Evolutionary conservation across 495 filamentous ascomycete species (phyloP).

Genomic region (Aspergillus kassunensis): DNA sequence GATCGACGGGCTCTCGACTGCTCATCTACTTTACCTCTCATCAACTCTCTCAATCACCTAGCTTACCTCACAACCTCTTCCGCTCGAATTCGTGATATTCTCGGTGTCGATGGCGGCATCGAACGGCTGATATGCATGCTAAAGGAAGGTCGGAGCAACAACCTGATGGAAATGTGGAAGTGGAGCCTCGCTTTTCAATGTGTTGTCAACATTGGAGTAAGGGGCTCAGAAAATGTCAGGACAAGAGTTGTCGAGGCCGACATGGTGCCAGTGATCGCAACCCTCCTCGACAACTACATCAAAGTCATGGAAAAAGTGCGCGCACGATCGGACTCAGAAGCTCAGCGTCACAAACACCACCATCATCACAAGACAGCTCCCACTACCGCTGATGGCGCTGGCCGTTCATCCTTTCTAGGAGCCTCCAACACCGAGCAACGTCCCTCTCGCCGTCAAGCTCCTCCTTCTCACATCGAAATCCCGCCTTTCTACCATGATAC

Average conservation of each 20-base stretch:
- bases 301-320: slow-evolving; percentile 88
- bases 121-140: slow-evolving; percentile 95
- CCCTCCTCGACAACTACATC: slow-evolving; percentile 98
- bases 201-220: slow-evolving; percentile 96
- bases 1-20: slow-evolving; percentile 96
- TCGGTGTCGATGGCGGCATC: slow-evolving; percentile 96
- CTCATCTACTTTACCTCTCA: slow-evolving; percentile 92
- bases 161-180: slow-evolving; percentile 99
- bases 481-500: slow-evolving; percentile 53
- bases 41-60: slow-evolving; percentile 97
- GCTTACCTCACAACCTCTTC: slow-evolving; percentile 98
- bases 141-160: slow-evolving; percentile 91
- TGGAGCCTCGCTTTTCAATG: slow-evolving; percentile 99
- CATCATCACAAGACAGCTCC: slow-evolving; percentile 20
- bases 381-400: slow-evolving; percentile 22
- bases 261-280: slow-evolving; percentile 98
- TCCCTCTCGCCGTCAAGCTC: slow-evolving; percentile 58
- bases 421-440: slow-evolving; percentile 41
- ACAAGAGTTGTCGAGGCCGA: slow-evolving; percentile 97
- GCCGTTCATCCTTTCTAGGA: slow-evolving; percentile 35
- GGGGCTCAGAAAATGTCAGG: slow-evolving; percentile 87
- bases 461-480: slow-evolving; percentile 72
- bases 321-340: slow-evolving; percentile 71
- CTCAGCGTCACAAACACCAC: slow-evolving; percentile 52
- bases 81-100: slow-evolving; percentile 92